Evolutionary conservation across 2,329 filamentous ascomycete genomes (phyloP), one percentile per base, ranked within the genome.

Genomic region (Scedosporium apiospermum): DNA sequence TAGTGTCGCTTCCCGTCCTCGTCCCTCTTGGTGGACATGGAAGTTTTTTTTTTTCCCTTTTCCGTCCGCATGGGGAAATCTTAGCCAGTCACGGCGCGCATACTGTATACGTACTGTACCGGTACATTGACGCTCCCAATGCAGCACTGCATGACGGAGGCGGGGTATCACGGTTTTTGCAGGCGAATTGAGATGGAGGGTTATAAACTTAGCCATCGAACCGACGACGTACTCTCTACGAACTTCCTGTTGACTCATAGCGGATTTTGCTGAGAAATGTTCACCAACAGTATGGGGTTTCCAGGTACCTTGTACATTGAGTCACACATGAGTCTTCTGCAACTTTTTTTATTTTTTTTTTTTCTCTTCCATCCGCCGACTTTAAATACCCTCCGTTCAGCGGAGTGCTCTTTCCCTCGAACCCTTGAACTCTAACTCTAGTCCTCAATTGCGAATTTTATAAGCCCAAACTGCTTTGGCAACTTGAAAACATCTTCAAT

Each of bases 331-430:
- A 23, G 21, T 23, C 23, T 55, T 27, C 18, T 10, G n/a, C 51
- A 55, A 23, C 18, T 55, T 27, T 55, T 27, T 55, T 55, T 55
- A 21, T 55, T 55, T 53, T 53, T 55, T 49, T 49, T 49, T 21
- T 49, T 49, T 49, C 14, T 49, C 14, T 49, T 23, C 51, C 21
- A 30, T 27, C 51, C 51, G 23, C 51, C 51, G 51, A 23, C 51
- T 55, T 55, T 55, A 55, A 55, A 55, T 55, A 55, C 51, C 23
- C 51, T 55, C 51, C 51, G 51, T 55, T 55, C 51, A 55, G 21
- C 51, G 51, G 51, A 55, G 51, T 27, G 18, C 21, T 55, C 23
- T 26, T 55, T 55, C 51, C 18, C 12, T 14, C 6, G 12, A 55
- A 55, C 51, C 51, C 51, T 55, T 55, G 23, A 23, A 23, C 51